Conservation (phyloP, 2,329 filamentous ascomycete genomes). For the Trichoderma koningiopsis region DNA sequence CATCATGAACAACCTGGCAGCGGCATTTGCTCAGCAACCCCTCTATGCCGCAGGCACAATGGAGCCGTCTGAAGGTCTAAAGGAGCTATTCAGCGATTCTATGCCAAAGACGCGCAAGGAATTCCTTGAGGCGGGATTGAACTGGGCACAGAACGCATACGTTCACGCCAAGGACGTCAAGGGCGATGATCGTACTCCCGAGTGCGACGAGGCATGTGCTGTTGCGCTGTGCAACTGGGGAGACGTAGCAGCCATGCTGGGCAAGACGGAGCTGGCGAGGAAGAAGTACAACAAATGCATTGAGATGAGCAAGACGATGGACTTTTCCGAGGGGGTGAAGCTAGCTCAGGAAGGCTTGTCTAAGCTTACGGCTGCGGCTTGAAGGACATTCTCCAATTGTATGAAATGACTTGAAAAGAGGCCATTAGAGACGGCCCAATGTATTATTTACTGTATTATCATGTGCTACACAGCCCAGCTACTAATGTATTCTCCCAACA, state of each 20-base stretch:
- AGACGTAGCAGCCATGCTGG: conserved; percentile 77
- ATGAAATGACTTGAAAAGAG: neutral
- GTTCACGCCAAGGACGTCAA: conserved; percentile 65
- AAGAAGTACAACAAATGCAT: conserved; percentile 70
- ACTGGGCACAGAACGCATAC: conserved; percentile 80
- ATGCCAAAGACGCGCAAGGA: conserved; percentile 55
- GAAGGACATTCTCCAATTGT: neutral
- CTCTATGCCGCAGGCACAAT: conserved; percentile 38
- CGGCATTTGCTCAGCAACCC: conserved; percentile 70
- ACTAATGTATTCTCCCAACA: neutral
- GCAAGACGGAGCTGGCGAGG: conserved; percentile 65
- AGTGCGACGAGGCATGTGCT: conserved; percentile 83
- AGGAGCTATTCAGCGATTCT: conserved; percentile 34
- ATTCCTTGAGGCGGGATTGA: conserved; percentile 68
- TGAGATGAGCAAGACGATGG: conserved; percentile 58
- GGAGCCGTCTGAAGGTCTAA: conserved; percentile 36
- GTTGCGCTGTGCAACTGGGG: conserved; percentile 85
- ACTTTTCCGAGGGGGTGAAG: conserved; percentile 53
- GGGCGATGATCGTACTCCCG: conserved; percentile 67
- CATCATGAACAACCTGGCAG: conserved; percentile 83
- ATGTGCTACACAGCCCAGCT: neutral
- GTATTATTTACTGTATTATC: conserved; percentile 8
- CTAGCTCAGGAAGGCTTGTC: conserved; percentile 57
- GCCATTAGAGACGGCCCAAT: neutral
- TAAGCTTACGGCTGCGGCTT: conserved; percentile 31